Evolutionary conservation across 768 basidiomycete species (phyloP).

Genomic region (Boletus subcaerulescens): DNA sequence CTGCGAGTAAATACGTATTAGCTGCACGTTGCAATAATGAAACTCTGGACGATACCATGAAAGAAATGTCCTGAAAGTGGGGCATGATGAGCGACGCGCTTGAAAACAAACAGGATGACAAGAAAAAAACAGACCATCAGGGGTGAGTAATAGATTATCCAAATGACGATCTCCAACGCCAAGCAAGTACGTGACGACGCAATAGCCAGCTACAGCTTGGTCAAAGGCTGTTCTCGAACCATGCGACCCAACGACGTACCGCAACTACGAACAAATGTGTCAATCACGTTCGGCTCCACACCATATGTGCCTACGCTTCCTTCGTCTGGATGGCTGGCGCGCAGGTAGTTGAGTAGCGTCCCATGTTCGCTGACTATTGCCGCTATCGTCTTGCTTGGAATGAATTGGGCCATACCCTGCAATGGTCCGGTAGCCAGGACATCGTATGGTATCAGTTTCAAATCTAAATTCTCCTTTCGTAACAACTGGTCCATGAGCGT

Average conservation of each 20-base stretch:
- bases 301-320: constrained; percentile 93
- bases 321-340: constrained; percentile 86
- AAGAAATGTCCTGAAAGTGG: constrained; percentile 78
- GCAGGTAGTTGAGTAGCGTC: constrained; percentile 81
- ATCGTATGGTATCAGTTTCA: constrained; percentile 87
- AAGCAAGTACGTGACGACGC: constrained; percentile 92
- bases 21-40: neutral
- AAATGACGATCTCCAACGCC: constrained; percentile 97
- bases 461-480: constrained; percentile 91
- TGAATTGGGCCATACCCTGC: constrained; percentile 96
- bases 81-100: neutral
- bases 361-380: constrained; percentile 92
- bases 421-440: constrained; percentile 89
- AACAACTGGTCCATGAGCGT: constrained; percentile 95
- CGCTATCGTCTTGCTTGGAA: constrained; percentile 93
- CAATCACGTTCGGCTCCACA: constrained; percentile 91
- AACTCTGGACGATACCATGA: constrained; percentile 61
- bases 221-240: constrained; percentile 8
- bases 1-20: constrained; percentile 39
- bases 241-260: constrained; percentile 52
- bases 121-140: constrained; percentile 63
- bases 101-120: neutral
- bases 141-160: constrained; percentile 89
- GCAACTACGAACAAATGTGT: constrained; percentile 95
- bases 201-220: constrained; percentile 79